A percentile compares a stretch with the other conserved stretches of the same genome.
These are phyloP conservation scores for Herpetomonas samuelpessoai DNA, from an alignment of 208 protist species.

Conservation along the genomic window DNA sequence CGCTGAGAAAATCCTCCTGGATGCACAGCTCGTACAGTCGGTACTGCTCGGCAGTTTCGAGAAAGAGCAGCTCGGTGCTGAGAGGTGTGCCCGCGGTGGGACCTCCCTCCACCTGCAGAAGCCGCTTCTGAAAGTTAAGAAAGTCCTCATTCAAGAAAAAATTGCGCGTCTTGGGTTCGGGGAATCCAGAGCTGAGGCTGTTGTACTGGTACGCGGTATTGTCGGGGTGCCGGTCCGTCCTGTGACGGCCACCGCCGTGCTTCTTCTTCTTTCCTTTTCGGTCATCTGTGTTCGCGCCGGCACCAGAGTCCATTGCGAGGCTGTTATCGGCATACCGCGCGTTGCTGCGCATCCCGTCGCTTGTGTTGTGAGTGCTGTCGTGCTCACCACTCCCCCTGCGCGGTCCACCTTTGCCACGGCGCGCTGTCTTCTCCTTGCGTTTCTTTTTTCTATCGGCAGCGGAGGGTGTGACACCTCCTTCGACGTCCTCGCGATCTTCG, in stretches of 20 bases:
- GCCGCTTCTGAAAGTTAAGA: slow-evolving; percentile 42
- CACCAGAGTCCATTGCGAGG: not conserved
- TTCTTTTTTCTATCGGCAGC: no score
- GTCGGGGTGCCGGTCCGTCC: not conserved
- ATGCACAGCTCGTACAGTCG: slow-evolving; percentile 61
- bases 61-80: slow-evolving; percentile 42
- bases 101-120: slow-evolving; percentile 33
- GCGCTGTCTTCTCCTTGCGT: no score
- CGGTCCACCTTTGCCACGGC: no score
- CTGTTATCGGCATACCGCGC: no score
- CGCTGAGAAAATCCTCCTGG: slow-evolving; percentile 47
- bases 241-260: not conserved
- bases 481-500: not conserved
- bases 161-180: slow-evolving; percentile 3
- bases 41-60: slow-evolving; percentile 80
- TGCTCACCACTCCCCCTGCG: no score
- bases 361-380: no score
- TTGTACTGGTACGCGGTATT: not conserved
- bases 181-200: not conserved
- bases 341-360: no score
- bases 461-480: no score
- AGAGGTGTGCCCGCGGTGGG: slow-evolving; percentile 18
- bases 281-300: not conserved
- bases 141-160: slow-evolving; percentile 48
- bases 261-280: not conserved